Evolutionary conservation across 2,329 filamentous ascomycete species (phyloP).

Genomic region (Sporothrix brasiliensis): DNA sequence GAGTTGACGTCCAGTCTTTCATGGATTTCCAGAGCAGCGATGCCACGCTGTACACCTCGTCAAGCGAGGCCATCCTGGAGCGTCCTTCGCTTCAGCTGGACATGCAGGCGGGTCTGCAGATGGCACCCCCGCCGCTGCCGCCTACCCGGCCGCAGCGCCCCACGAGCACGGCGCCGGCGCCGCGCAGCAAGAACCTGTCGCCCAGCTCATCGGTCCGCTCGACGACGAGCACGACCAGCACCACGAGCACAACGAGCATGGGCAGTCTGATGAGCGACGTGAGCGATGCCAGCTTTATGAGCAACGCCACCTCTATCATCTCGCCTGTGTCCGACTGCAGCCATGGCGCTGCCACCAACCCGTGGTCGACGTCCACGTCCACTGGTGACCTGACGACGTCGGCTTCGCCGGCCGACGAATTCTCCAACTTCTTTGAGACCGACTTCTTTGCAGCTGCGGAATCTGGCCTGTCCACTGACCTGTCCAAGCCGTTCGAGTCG

Average conservation of each 20-base stretch:
- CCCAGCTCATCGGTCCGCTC: conserved; percentile 55
- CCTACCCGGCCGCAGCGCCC: conserved; percentile 38
- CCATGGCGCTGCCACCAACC: conserved; percentile 41
- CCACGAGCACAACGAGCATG: conserved; percentile 36
- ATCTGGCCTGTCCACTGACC: background rate
- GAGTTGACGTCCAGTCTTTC: background rate
- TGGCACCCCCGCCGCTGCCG: conserved; percentile 8
- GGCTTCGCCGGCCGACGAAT: conserved; percentile 51
- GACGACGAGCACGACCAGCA: conserved; percentile 46
- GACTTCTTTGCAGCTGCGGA: conserved; percentile 35
- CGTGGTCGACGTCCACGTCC: conserved; percentile 28
- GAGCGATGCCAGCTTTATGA: conserved; percentile 39
- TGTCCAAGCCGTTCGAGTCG: background rate
- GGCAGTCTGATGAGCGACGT: conserved; percentile 30
- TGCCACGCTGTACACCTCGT: conserved; percentile 7
- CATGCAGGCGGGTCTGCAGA: conserved; percentile 36
- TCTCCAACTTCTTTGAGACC: conserved; percentile 41
- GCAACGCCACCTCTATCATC: conserved; percentile 44
- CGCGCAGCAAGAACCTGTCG: conserved; percentile 50
- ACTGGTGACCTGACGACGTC: conserved; percentile 50
- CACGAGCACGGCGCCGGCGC: conserved; percentile 29
- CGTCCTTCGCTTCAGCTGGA: conserved; percentile 47
- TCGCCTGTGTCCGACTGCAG: conserved; percentile 55
- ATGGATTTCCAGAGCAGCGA: conserved; percentile 23
- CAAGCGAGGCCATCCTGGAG: background rate